Percentiles rank a stretch among this genome's conserved stretches.
Conservation (phyloP, 2,329 filamentous ascomycete genomes). For the Trichocomaceae sp. region DNA sequence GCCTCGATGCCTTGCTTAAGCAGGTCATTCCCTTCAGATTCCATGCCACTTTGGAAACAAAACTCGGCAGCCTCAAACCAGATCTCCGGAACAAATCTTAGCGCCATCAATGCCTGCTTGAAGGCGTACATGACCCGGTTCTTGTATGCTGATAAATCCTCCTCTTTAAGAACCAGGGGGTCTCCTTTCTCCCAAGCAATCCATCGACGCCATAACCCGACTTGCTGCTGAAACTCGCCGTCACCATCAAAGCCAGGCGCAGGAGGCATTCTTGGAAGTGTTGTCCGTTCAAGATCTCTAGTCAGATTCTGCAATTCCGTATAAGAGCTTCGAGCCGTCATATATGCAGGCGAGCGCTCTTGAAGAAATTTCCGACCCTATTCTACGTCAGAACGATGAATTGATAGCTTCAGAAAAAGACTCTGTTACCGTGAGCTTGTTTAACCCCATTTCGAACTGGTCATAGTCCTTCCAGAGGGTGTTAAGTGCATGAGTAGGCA, state of each 20-base stretch:
- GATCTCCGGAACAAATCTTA: slow-evolving; percentile 90
- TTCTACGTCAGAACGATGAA: not conserved
- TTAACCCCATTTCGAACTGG: slow-evolving; percentile 86
- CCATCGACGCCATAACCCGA: slow-evolving; percentile 88
- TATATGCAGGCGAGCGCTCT: slow-evolving; percentile 86
- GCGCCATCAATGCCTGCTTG: slow-evolving; percentile 85
- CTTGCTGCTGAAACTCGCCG: slow-evolving; percentile 73
- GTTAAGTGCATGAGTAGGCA: slow-evolving; percentile 78
- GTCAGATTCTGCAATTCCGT: slow-evolving; percentile 87
- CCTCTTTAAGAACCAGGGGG: slow-evolving; percentile 74
- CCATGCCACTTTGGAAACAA: slow-evolving; percentile 72
- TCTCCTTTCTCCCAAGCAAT: slow-evolving; percentile 93
- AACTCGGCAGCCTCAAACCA: slow-evolving; percentile 95
- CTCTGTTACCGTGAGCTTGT: slow-evolving; percentile 70
- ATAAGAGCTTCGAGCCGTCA: slow-evolving; percentile 89
- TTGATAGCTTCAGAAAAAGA: not conserved
- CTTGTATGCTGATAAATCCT: slow-evolving; percentile 69
- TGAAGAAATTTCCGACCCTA: slow-evolving; percentile 91
- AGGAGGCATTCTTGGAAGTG: slow-evolving; percentile 74
- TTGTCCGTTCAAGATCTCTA: slow-evolving; percentile 66
- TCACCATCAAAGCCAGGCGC: slow-evolving; percentile 81
- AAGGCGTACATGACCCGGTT: slow-evolving; percentile 82
- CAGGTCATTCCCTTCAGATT: slow-evolving; percentile 68
- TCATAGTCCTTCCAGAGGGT: slow-evolving; percentile 96
- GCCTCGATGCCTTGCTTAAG: slow-evolving; percentile 74